Conservation (phyloP, 495 filamentous ascomycete genomes). For the Glonium stellatum region DNA sequence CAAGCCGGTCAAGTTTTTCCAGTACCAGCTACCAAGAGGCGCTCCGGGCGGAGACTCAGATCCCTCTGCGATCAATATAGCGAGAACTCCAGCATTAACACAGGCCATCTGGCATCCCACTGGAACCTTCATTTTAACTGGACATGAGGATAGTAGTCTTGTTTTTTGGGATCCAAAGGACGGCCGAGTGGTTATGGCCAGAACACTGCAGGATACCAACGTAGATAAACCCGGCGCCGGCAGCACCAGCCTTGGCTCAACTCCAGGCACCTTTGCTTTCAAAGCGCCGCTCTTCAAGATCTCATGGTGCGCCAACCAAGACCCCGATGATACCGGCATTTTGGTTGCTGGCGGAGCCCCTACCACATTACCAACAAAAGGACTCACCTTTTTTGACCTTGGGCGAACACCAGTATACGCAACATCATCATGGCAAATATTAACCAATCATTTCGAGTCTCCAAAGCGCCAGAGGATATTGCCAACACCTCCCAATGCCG, state of each 20-base stretch:
- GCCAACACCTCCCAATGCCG: constrained; percentile 69
- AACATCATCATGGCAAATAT: constrained; percentile 79
- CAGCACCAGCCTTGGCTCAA: constrained; percentile 38
- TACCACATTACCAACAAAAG: constrained; percentile 56
- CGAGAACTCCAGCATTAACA: constrained; percentile 62
- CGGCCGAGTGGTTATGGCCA: constrained; percentile 73
- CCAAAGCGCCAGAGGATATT: constrained; percentile 62
- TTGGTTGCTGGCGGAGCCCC: constrained; percentile 75
- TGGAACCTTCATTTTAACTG: constrained; percentile 80
- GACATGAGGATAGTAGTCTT: constrained; percentile 81
- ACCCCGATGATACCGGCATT: constrained; percentile 86
- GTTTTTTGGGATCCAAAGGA: constrained; percentile 95
- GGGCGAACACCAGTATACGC: constrained; percentile 83
- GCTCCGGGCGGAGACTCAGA: constrained; percentile 80
- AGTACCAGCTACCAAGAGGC: constrained; percentile 73
- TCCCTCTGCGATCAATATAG: constrained; percentile 42
- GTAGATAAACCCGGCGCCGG: constrained; percentile 55
- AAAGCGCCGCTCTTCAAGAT: constrained; percentile 69
- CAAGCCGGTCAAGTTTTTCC: constrained; percentile 64
- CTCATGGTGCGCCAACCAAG: constrained; percentile 84
- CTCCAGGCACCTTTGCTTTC: constrained; percentile 43
- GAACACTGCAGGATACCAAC: constrained; percentile 66
- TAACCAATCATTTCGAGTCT: constrained; percentile 67
- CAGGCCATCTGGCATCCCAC: constrained; percentile 92
- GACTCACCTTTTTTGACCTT: constrained; percentile 81